A percentile compares a stretch with the other conserved stretches of the same genome.
phyloP scores from a whole-genome alignment of 148 eudicot genomes.

The Spergularia marina region DNA sequence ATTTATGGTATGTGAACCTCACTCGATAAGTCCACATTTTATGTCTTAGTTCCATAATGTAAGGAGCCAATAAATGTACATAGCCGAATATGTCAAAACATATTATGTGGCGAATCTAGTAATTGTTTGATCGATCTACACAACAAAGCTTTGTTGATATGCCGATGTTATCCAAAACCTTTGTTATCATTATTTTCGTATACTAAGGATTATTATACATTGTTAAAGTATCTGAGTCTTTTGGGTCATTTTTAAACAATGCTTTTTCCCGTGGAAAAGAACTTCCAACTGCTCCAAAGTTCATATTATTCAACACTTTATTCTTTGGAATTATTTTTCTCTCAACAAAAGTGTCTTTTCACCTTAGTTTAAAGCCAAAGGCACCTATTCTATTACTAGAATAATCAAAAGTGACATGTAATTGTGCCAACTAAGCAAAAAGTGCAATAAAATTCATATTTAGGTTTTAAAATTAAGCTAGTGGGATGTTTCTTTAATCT shows the following conservation, averaged over 20 bases:
- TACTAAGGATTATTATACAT: not conserved
- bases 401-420: slow-evolving; percentile 19
- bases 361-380: slow-evolving; percentile 30
- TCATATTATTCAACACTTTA: slow-evolving; percentile 4
- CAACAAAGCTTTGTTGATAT: not conserved
- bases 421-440: slow-evolving; percentile 26
- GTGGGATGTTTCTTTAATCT: not conserved
- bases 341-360: slow-evolving; percentile 21
- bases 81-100: slow-evolving; percentile 6
- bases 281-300: slow-evolving; percentile 24
- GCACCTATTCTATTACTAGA: slow-evolving; percentile 11
- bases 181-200: not conserved
- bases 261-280: slow-evolving; percentile 5
- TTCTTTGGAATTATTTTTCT: not conserved
- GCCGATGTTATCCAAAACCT: slow-evolving; percentile 29
- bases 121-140: slow-evolving; percentile 15
- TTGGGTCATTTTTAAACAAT: not conserved
- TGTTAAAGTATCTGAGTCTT: not conserved
- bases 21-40: no score
- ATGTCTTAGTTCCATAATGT: slow-evolving; percentile 3
- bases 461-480: not conserved
- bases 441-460: not conserved
- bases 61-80: not conserved
- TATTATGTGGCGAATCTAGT: slow-evolving; percentile 29
- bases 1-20: no score